Conservation (phyloP, 768 basidiomycete species). For the Lactarius tabidus region DNA sequence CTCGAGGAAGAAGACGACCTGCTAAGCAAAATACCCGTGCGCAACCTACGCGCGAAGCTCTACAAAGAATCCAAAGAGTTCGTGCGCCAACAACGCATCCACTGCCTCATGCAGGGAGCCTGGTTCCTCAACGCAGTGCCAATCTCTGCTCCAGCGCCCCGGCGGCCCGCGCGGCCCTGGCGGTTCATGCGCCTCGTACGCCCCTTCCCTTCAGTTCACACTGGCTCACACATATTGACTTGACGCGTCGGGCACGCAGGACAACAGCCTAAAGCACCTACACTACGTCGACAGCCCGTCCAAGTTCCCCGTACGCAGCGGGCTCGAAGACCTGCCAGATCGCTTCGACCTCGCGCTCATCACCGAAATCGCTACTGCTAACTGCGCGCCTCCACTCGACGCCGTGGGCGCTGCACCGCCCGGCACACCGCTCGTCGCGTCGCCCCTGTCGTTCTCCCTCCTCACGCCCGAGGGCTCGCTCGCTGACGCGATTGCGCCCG, state of each 20-base stretch:
- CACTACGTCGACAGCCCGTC: conserved; percentile 80
- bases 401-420: conserved; percentile 33
- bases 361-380: conserved; percentile 73
- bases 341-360: conserved; percentile 78
- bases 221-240: neutral
- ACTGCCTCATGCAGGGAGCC: conserved; percentile 82
- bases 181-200: conserved; percentile 81
- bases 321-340: conserved; percentile 84
- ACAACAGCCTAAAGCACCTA: conserved; percentile 72
- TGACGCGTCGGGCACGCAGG: conserved; percentile 43
- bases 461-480: conserved; percentile 32
- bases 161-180: conserved; percentile 67
- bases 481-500: conserved; percentile 35
- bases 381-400: conserved; percentile 64
- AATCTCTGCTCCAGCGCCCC: conserved; percentile 37
- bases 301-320: conserved; percentile 74
- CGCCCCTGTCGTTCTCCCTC: conserved; percentile 31
- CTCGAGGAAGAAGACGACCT: conserved; percentile 86
- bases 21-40: conserved; percentile 76
- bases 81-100: conserved; percentile 82
- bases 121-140: conserved; percentile 88
- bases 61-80: conserved; percentile 91
- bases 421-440: conserved; percentile 30
- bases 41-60: conserved; percentile 78
- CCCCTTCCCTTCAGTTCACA: neutral